Base-by-base conservation (phyloP, 208 protist genomes). In the Leishmania mexicana region DNA sequence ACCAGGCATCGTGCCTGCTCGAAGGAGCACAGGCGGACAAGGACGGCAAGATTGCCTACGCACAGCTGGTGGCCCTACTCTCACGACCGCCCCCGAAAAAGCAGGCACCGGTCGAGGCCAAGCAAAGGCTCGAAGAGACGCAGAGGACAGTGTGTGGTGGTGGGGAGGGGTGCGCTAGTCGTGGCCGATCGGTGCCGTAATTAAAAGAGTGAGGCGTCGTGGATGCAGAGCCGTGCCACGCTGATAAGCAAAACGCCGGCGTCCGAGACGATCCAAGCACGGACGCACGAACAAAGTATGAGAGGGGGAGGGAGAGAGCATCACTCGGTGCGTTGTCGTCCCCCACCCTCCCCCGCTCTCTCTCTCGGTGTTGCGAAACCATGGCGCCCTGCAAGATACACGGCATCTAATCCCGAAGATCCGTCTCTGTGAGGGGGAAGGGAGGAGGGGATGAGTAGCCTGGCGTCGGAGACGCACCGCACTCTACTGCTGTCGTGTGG, bases 31-130 rank as follows among this genome's bases (percentile, higher is more conserved):
- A 81, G 75, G 87, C 85, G 7, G 93, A 97, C 64, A 80, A 86
- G 80, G 86, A 97, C 3, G 95, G 93, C n/a, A 89, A 88, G 47
- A 92, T 97, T 62, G 74, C 84, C 13, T 97, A 96, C 81, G 83
- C 85, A 24, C 95, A 97, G 83, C 87, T 97, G 62, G 88, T 85
- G 0, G 76, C 87, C 8, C 76, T 97, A 28, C 77, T 97, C 35
- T 94, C 92, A n/a, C 87, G 89, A 6, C 89, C 87, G 1, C 86
- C 89, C 13, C 87, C 83, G 38, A 64, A 67, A 57, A 42, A 62
- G 40, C 21, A 5, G 49, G 40, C 35, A 31, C 28, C 47, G 7
- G 72, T 17, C 11, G 19, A 40, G 72, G 21, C 3, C 2, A 31
- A 1, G 15, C 40, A 76, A 62, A 24, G 13, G 5, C 8, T 47